phyloP scores from a whole-genome alignment of 2,329 filamentous ascomycete genomes.

The Penicillium palitans region DNA sequence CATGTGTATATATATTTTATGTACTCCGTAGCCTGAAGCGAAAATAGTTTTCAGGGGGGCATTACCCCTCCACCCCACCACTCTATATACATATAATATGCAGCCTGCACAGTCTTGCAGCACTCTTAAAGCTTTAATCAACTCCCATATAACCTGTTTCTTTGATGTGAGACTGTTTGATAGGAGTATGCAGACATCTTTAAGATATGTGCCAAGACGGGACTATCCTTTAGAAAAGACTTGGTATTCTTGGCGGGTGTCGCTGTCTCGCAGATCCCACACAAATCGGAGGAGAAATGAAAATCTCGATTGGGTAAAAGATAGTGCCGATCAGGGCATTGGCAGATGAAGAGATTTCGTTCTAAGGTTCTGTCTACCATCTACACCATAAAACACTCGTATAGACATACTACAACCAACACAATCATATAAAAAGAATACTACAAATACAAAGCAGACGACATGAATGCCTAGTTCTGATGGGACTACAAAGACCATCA shows the following conservation, averaged over 20 bases:
- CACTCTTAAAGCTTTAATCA: no score
- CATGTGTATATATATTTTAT: neutral
- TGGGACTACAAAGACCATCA: conserved; percentile 14
- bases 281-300: neutral
- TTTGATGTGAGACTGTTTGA: neutral
- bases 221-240: neutral
- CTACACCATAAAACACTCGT: rapidly evolving
- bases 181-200: neutral
- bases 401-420: neutral
- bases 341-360: neutral
- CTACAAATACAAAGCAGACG: conserved; percentile 16
- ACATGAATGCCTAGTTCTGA: conserved; percentile 28
- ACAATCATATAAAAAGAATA: neutral
- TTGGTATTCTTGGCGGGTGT: conserved; percentile 6
- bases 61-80: neutral
- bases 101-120: neutral
- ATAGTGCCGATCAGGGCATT: neutral
- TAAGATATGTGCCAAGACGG: conserved; percentile 3
- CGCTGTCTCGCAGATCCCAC: neutral
- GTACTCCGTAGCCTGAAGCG: no score
- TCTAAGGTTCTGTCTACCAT: neutral
- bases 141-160: neutral
- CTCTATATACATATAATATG: neutral
- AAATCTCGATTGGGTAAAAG: neutral
- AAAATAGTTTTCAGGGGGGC: neutral